Percentiles rank a stretch among this genome's conserved stretches.
Conservation (phyloP, 1,284 basidiomycete genomes). For the Coriolopsis trogii region DNA sequence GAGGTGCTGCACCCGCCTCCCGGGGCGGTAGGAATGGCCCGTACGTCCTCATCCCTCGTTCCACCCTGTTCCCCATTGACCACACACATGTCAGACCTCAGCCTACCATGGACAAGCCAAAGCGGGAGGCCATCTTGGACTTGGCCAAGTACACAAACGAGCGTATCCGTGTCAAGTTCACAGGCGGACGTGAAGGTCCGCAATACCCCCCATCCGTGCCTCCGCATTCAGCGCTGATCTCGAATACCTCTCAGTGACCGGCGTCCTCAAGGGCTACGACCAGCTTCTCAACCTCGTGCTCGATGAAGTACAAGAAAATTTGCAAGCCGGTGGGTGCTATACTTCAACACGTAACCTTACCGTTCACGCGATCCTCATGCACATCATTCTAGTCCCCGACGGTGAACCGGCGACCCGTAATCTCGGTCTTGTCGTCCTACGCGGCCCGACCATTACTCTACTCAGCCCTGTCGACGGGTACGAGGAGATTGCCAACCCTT, state of each 20-base stretch:
- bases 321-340: constrained; percentile 57
- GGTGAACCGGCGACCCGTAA: constrained; percentile 66
- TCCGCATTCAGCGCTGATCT: constrained; percentile 7
- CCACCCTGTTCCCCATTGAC: neutral
- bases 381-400: constrained; percentile 43
- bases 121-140: constrained; percentile 95
- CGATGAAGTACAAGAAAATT: constrained; percentile 83
- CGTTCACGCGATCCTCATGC: constrained; percentile 6
- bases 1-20: constrained; percentile 22
- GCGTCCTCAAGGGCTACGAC: constrained; percentile 94
- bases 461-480: constrained; percentile 93
- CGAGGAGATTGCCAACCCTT: constrained; percentile 88
- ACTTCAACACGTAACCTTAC: constrained; percentile 10
- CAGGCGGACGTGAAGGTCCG: constrained; percentile 91
- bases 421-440: constrained; percentile 85
- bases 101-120: constrained; percentile 80
- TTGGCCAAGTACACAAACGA: constrained; percentile 94
- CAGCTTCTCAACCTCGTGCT: constrained; percentile 96
- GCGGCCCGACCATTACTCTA: constrained; percentile 91
- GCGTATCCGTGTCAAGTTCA: constrained; percentile 94
- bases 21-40: constrained; percentile 29
- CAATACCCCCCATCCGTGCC: neutral
- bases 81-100: constrained; percentile 30
- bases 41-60: constrained; percentile 17
- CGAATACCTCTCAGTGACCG: constrained; percentile 76